Conservation (phyloP, 2,329 filamentous ascomycete genomes). For the Microcyclospora tardicrescens region DNA sequence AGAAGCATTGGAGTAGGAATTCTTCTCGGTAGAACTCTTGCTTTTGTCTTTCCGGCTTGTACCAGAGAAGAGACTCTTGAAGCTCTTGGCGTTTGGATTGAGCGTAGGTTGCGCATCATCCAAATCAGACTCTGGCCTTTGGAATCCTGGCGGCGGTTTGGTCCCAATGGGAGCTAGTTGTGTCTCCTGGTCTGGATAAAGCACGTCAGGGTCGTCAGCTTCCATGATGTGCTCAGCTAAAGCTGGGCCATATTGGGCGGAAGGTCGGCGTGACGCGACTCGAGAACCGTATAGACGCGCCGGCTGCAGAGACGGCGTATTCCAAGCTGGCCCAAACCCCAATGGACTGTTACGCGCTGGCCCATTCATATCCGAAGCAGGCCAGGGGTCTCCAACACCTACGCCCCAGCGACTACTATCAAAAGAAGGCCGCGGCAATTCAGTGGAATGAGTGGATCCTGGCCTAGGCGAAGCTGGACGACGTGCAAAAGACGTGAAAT, state of each 20-base stretch:
- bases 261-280: slow-evolving; percentile 67
- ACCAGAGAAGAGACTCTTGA: slow-evolving; percentile 54
- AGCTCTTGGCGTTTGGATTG: slow-evolving; percentile 81
- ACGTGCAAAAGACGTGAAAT: slow-evolving; percentile 12
- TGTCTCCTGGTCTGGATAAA: slow-evolving; percentile 34
- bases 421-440: slow-evolving; percentile 64
- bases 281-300: slow-evolving; percentile 39
- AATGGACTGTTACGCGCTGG: slow-evolving; percentile 29
- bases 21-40: slow-evolving; percentile 16
- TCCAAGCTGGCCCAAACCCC: slow-evolving; percentile 25
- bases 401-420: slow-evolving; percentile 48
- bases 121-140: slow-evolving; percentile 7
- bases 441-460: slow-evolving; percentile 34
- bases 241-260: slow-evolving; percentile 51
- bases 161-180: slow-evolving; percentile 65
- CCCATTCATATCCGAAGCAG: slow-evolving; percentile 15
- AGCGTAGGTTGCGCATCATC: slow-evolving; percentile 44
- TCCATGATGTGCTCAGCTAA: slow-evolving; percentile 38
- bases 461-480: slow-evolving; percentile 46
- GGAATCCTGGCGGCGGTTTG: slow-evolving; percentile 28
- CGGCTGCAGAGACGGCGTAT: slow-evolving; percentile 40
- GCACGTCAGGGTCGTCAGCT: slow-evolving; percentile 34
- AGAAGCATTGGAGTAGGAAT: slow-evolving; percentile 6
- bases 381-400: slow-evolving; percentile 13
- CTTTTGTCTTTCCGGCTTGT: slow-evolving; percentile 26